A percentile compares a stretch with the other conserved stretches of the same genome.
phyloP scores from a whole-genome alignment of 2,329 filamentous ascomycete genomes.

The Fusarium veterinarium region DNA sequence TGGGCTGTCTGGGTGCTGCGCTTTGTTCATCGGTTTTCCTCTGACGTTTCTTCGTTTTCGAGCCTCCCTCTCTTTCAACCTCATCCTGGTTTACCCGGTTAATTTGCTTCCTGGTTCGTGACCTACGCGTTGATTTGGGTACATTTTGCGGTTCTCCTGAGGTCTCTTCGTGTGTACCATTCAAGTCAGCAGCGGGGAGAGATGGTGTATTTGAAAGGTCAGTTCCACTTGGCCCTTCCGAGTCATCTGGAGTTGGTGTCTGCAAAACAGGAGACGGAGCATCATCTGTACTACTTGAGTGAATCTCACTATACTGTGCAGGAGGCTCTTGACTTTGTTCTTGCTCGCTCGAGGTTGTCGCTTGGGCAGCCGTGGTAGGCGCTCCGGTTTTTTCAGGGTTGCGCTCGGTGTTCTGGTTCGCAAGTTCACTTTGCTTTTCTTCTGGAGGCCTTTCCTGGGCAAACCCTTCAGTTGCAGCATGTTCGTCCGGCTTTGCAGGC shows the following conservation, averaged over 20 bases:
- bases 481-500: constrained; percentile 21
- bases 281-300: neutral
- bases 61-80: constrained; percentile 30
- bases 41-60: constrained; percentile 49
- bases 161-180: constrained; percentile 15
- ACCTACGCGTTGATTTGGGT: constrained; percentile 22
- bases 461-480: neutral
- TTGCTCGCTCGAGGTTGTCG: constrained; percentile 12
- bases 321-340: constrained; percentile 6
- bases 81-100: constrained; percentile 23
- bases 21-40: constrained; percentile 45
- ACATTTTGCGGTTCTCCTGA: constrained; percentile 10
- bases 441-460: neutral
- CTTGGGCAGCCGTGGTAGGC: neutral
- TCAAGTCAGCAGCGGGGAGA: constrained; percentile 7
- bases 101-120: constrained; percentile 35
- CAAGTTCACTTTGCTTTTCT: neutral
- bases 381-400: neutral
- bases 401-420: neutral
- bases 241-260: constrained; percentile 27
- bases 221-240: constrained; percentile 19
- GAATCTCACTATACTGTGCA: neutral
- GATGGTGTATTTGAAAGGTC: constrained; percentile 32
- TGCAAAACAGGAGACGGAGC: constrained; percentile 11
- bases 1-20: constrained; percentile 34